These are phyloP conservation scores for Luffa acutangula DNA, from an alignment of 306 rosid species.

Conservation along the genomic window DNA sequence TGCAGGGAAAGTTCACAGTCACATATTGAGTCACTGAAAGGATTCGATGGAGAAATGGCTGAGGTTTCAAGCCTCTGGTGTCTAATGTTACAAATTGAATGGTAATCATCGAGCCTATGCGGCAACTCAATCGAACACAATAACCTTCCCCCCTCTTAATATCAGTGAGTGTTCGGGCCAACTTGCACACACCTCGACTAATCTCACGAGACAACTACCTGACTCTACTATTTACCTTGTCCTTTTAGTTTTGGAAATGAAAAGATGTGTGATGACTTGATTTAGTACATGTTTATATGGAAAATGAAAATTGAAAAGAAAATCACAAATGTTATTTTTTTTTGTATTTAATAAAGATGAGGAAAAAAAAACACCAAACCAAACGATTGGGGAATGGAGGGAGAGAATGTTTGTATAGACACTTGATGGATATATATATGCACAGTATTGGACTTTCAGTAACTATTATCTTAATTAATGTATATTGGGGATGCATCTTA, in stretches of 20 bases:
- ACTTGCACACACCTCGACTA: too few relatives aligned
- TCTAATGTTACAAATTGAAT: neutral
- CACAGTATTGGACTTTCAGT: neutral
- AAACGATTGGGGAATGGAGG: neutral
- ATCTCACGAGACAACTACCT: too few relatives aligned
- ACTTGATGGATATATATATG: neutral
- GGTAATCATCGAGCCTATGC: neutral
- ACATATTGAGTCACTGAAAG: neutral
- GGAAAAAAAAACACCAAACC: neutral
- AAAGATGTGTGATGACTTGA: neutral
- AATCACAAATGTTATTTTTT: neutral
- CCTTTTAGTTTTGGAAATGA: neutral
- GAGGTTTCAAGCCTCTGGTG: neutral
- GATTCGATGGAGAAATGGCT: neutral
- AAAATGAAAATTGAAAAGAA: neutral
- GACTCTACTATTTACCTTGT: neutral
- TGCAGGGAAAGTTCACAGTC: neutral
- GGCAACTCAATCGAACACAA: neutral
- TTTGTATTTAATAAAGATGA: neutral
- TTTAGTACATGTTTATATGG: neutral
- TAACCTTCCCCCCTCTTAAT: too few relatives aligned
- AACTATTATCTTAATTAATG: neutral
- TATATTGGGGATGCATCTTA: neutral
- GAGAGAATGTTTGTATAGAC: neutral
- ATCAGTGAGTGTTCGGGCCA: too few relatives aligned